These are phyloP conservation scores for Sporisorium graminicola DNA, from an alignment of 1,284 basidiomycete genomes.

Conservation along the genomic window DNA sequence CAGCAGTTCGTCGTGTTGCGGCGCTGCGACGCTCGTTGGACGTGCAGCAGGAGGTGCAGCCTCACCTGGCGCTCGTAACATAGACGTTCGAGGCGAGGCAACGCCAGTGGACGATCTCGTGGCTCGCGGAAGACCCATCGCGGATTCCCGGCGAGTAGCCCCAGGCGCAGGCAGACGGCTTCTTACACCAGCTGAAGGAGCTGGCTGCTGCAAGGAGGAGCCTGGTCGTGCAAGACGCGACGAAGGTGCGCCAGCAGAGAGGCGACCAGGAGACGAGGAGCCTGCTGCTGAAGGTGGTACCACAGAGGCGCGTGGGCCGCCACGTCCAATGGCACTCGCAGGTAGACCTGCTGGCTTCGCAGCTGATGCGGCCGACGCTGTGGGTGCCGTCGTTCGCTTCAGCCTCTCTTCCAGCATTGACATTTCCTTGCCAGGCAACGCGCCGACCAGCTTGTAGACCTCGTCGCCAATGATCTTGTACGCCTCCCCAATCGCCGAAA, in stretches of 20 bases:
- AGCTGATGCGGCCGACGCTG: constrained; percentile 10
- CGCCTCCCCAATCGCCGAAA: constrained; percentile 83
- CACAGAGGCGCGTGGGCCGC: constrained; percentile 35
- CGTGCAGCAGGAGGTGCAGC: constrained; percentile 7
- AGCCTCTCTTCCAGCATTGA: constrained; percentile 90
- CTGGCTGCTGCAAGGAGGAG: constrained; percentile 20
- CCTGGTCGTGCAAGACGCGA: constrained; percentile 46
- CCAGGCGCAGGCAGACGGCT: constrained; percentile 44
- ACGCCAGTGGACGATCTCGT: constrained; percentile 13
- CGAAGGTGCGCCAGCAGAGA: constrained; percentile 29
- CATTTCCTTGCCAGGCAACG: constrained; percentile 85
- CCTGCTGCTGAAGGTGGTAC: constrained; percentile 21
- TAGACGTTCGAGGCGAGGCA: constrained; percentile 29
- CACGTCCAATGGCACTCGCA: constrained; percentile 8
- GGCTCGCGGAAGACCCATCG: constrained; percentile 42
- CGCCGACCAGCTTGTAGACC: constrained; percentile 83
- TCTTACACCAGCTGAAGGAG: constrained; percentile 29
- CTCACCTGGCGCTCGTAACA: constrained; percentile 18
- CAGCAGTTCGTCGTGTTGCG: constrained; percentile 30
- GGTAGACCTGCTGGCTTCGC: constrained; percentile 9
- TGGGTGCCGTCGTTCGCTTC: constrained; percentile 77
- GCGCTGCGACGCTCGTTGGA: constrained; percentile 8
- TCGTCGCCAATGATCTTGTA: constrained; percentile 87
- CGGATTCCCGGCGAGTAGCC: constrained; percentile 43
- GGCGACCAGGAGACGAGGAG: constrained; percentile 32